Evolutionary conservation across 148 eudicot species (phyloP), one percentile per base, ranked within the genome.

Genomic region (Rhododendron mucronatum): DNA sequence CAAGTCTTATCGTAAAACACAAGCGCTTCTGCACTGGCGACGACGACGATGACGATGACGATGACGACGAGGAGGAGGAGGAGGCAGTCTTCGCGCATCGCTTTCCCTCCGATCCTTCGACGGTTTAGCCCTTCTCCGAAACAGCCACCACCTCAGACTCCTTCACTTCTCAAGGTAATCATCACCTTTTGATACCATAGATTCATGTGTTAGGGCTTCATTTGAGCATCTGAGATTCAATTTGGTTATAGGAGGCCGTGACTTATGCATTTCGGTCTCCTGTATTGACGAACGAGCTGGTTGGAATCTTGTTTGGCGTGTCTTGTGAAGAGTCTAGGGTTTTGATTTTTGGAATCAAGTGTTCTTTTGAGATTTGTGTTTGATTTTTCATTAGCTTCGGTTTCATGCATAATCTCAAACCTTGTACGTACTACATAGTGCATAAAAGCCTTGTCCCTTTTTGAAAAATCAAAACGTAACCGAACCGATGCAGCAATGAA

Each of bases 1-100:
- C 33, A n/a, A 28, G 77, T 83, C 77, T 55, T 44, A 85, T 82
- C 69, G n/a, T 11, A 23, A 84, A 65, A 84, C 80, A 75, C 53
- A 11, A 80, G 86, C 33, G 55, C 82, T 37, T 78, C 71, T 45
- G 69, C 59, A 45, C 33, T 10, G 44, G 15, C 8, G 51, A 33
- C 35, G 48, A 28, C 21, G 61, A 18, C 18, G 12, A 12, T 6
- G 30, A 39, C 5, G 39, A 59, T 30, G 69, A 82, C 1, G 51
- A 39, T 63, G n/a, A n/a, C n/a, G n/a, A n/a, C n/a, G n/a, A n/a
- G n/a, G n/a, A n/a, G n/a, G n/a, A n/a, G n/a, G n/a, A n/a, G n/a
- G n/a, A n/a, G 51, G 20, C 51, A 45, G 45, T 28, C 11, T 45
- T 26, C 59, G 18, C 75, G 75, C 57, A 67, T 30, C 44, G 39